Base-by-base conservation (phyloP, 371 early-diverging fungal species). In the Rhizomucor miehei region DNA sequence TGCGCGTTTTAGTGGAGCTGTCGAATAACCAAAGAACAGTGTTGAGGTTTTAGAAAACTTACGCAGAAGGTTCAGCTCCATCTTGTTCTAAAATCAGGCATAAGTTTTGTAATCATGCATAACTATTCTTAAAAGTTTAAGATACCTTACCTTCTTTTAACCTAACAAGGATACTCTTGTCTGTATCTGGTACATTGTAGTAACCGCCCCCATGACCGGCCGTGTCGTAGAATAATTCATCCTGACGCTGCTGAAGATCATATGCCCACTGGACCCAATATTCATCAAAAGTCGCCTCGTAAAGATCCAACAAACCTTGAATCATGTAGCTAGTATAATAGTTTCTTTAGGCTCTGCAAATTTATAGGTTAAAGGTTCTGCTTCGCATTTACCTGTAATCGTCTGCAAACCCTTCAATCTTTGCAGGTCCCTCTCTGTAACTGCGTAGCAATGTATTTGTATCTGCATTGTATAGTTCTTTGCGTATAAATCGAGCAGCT, bases 111-210 rank as follows among this genome's bases (percentile, higher is more conserved):
- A n/a, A n/a, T n/a, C n/a, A n/a, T n/a, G n/a, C n/a, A n/a, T n/a
- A n/a, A n/a, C n/a, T n/a, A n/a, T n/a, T n/a, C n/a, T n/a, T n/a
- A n/a, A n/a, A n/a, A n/a, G n/a, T n/a, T n/a, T n/a, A n/a, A n/a
- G n/a, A n/a, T n/a, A n/a, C n/a, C n/a, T n/a, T 60, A 79, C 82
- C 81, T 61, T 87, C 86, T 58, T 87, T 87, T 67, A 82, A 47
- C 46, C 84, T 52, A 35, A 87, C 53, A 38, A 83, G 54, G 3
- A 87, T 73, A n/a, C 58, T 52, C 21, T 71, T 67, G 24, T 77
- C 81, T 3, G 54, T 66, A 35, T 62, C 61, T 13, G 63, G 39
- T 3, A 79, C 80, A 45, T 71, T 76, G 53, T 73, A 86, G 53
- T 76, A 87, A 1, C 84, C 86, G 11, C 81, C 80, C 3, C 5